Base-by-base conservation (phyloP, 2,329 filamentous ascomycete species). In the Allantophomopsis lycopodina region DNA sequence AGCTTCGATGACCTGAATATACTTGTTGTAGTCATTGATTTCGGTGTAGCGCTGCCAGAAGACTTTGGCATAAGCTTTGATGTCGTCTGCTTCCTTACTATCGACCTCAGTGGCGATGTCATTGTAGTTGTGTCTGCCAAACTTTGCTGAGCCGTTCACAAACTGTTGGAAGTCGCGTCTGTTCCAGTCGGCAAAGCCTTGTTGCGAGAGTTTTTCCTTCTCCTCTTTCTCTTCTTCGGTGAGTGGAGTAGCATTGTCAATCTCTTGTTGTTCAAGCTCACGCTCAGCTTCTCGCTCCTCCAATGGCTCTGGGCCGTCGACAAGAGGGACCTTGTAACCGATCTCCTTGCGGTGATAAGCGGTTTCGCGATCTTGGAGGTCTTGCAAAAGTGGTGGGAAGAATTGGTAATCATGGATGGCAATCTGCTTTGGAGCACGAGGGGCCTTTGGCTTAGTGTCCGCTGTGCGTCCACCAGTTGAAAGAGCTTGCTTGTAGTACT, bases 141-240 rank as follows among this genome's bases (percentile, higher is more conserved):
- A 93, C 57, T 89, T 91, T 43, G 86, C 89, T 28, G 86, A 94
- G 15, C 86, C 88, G 53, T 96, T 95, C 61, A 98, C 72, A 58
- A 98, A 98, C 50, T 96, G 91, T 56, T 96, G 89, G 64, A 96
- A 98, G 59, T 98, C 93, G 50, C 93, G 79, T 52, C 87, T 82
- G 63, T 94, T 96, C 91, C 93, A 98, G 28, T 91, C 79, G 2
- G 78, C 79, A 51, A 98, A 98, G 7, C 93, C 91, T 57, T 91
- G 75, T 40, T 79, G 71, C 1, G 86, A 84, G 40, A 98, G 71
- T 28, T 69, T 68, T 45, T 85, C 76, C 62, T 98, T 98, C 60
- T 93, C 83, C 30, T 80, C 80, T 49, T 83, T 78, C 59, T 98
- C 91, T 45, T 86, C 84, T 52, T 95, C 87, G 0, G 83, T 94